Conservation (phyloP, 257 asterid genomes). For the Ocimum tenuiflorum region DNA sequence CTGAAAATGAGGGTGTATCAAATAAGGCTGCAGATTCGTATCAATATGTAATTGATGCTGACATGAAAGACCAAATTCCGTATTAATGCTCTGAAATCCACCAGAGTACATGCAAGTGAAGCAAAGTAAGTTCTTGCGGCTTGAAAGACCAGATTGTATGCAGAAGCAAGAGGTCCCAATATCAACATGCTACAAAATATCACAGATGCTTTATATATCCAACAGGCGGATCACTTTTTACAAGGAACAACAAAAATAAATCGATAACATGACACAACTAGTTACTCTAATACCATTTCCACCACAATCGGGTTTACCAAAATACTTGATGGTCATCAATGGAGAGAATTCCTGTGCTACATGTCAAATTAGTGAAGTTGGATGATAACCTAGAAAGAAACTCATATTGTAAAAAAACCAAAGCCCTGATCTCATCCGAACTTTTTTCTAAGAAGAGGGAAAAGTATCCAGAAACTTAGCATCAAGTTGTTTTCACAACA, state of each 20-base stretch:
- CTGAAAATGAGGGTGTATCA: too few species aligned
- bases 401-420: too few species aligned
- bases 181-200: background rate
- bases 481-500: too few species aligned
- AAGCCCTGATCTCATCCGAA: too few species aligned
- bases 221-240: background rate
- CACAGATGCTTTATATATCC: background rate
- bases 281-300: background rate
- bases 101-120: background rate
- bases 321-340: background rate
- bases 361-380: background rate
- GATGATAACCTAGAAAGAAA: too few species aligned
- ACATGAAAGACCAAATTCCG: too few species aligned
- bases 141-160: background rate
- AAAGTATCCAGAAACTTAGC: too few species aligned
- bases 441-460: too few species aligned
- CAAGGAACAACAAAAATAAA: background rate
- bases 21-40: too few species aligned
- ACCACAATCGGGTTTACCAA: background rate
- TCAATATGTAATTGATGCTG: too few species aligned
- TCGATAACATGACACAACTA: background rate
- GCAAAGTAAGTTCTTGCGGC: background rate
- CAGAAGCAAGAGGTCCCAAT: background rate
- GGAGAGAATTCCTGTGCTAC: background rate
- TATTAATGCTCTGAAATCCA: too few species aligned